phyloP scores from a whole-genome alignment of 768 basidiomycete species.

The Trametes punicea region DNA sequence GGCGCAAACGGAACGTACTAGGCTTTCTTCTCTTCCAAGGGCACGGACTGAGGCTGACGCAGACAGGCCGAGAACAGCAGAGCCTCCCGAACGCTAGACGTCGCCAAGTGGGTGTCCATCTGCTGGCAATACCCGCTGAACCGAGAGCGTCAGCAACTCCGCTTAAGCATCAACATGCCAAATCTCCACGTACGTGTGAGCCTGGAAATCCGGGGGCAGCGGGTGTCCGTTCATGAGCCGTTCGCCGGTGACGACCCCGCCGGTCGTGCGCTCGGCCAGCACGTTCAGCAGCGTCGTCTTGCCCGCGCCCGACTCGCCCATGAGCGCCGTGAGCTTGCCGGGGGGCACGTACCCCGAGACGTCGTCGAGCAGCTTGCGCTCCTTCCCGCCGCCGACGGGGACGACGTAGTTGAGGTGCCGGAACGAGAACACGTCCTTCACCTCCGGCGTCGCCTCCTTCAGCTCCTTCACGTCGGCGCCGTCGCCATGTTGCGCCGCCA shows the following conservation, averaged over 20 bases:
- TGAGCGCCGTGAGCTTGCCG: slow-evolving; percentile 74
- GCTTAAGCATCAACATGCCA: neutral
- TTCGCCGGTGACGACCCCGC: slow-evolving; percentile 40
- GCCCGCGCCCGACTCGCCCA: slow-evolving; percentile 61
- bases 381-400: slow-evolving; percentile 41
- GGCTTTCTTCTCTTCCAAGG: slow-evolving; percentile 68
- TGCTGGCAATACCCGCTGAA: slow-evolving; percentile 82
- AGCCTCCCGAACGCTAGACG: slow-evolving; percentile 78
- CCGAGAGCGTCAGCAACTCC: neutral
- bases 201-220: slow-evolving; percentile 47
- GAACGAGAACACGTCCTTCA: slow-evolving; percentile 74
- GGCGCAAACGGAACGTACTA: slow-evolving; percentile 48
- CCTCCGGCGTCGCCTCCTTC: slow-evolving; percentile 18
- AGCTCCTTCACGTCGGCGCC: neutral
- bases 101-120: slow-evolving; percentile 73
- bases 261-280: slow-evolving; percentile 37
- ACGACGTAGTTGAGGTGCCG: slow-evolving; percentile 66
- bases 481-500: neutral
- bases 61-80: slow-evolving; percentile 75
- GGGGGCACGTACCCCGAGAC: slow-evolving; percentile 80
- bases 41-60: slow-evolving; percentile 66
- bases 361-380: slow-evolving; percentile 57
- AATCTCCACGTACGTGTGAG: slow-evolving; percentile 42
- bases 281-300: slow-evolving; percentile 53
- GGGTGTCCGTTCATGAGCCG: slow-evolving; percentile 44